Conservation (phyloP, 257 asterid genomes). For the Nicotiana sylvestris region DNA sequence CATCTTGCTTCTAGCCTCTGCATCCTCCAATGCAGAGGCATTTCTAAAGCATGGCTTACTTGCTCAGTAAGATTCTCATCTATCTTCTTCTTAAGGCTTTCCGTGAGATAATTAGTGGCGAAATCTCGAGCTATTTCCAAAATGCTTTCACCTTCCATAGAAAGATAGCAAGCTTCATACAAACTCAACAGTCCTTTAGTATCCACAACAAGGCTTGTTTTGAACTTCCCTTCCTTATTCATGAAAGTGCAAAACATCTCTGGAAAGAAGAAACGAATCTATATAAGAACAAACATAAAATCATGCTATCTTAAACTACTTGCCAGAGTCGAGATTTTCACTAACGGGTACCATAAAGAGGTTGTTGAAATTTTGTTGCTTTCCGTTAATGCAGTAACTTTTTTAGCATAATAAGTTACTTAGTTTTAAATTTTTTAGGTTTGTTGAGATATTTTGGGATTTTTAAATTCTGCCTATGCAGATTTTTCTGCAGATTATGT, state of each 20-base stretch:
- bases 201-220: slow-evolving; percentile 4
- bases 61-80: slow-evolving; percentile 8
- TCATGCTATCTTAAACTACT: no score
- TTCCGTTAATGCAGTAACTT: no score
- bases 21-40: slow-evolving; percentile 32
- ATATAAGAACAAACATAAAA: neutral
- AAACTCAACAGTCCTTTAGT: slow-evolving; percentile 21
- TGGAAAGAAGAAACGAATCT: neutral
- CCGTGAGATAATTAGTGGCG: slow-evolving; percentile 13
- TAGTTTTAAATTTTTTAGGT: no score
- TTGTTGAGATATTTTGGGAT: no score
- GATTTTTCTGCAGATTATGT: no score
- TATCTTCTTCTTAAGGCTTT: slow-evolving; percentile 6
- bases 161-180: slow-evolving; percentile 33
- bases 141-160: slow-evolving; percentile 26
- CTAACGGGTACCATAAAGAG: no score
- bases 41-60: slow-evolving; percentile 29
- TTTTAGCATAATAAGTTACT: no score
- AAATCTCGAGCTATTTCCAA: slow-evolving; percentile 22
- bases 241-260: slow-evolving; percentile 27
- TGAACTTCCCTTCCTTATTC: slow-evolving; percentile 23
- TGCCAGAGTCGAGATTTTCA: no score
- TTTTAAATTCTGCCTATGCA: no score
- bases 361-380: no score
- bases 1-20: slow-evolving; percentile 26